phyloP scores from a whole-genome alignment of 495 filamentous ascomycete genomes.

The Pyrenula massariospora region DNA sequence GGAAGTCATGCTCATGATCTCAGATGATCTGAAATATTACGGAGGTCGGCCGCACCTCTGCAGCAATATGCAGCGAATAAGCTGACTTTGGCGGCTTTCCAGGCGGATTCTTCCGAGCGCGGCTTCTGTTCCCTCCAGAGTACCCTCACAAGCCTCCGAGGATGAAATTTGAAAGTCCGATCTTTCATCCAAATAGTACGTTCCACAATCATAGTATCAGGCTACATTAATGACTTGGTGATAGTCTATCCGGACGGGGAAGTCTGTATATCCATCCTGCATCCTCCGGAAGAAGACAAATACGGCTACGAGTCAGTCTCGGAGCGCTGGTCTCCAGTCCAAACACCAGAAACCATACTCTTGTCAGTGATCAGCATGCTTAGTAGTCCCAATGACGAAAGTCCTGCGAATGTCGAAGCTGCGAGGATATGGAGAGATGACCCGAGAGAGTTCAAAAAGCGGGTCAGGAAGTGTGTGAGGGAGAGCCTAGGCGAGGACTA shows the following conservation, averaged over 20 bases:
- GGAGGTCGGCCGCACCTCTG: conserved; percentile 48
- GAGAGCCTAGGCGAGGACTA: conserved; percentile 72
- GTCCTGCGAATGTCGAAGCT: conserved; percentile 89
- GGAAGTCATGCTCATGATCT: conserved; percentile 99
- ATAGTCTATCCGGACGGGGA: conserved; percentile 74
- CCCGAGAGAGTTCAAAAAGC: conserved; percentile 64
- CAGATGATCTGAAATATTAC: conserved; percentile 90
- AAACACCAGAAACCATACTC: conserved; percentile 91
- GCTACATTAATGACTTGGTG: not conserved
- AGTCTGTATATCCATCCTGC: conserved; percentile 94
- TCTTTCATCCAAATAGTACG: conserved; percentile 89
- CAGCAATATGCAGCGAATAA: not conserved
- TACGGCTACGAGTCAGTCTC: conserved; percentile 89
- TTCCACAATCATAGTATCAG: conserved; percentile 1
- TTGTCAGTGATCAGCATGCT: conserved; percentile 90
- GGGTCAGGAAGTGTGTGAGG: conserved; percentile 66
- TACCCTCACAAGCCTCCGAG: conserved; percentile 88
- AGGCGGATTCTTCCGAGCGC: conserved; percentile 85
- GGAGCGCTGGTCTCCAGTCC: conserved; percentile 94
- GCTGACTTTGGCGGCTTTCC: conserved; percentile 3
- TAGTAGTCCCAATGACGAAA: conserved; percentile 87
- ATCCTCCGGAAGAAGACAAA: conserved; percentile 91
- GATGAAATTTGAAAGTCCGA: conserved; percentile 76
- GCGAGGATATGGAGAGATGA: conserved; percentile 81
- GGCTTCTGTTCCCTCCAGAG: conserved; percentile 63